Base-by-base conservation (phyloP, 108 stramenopile genomes). In the Nannochloropsis oceanica region DNA sequence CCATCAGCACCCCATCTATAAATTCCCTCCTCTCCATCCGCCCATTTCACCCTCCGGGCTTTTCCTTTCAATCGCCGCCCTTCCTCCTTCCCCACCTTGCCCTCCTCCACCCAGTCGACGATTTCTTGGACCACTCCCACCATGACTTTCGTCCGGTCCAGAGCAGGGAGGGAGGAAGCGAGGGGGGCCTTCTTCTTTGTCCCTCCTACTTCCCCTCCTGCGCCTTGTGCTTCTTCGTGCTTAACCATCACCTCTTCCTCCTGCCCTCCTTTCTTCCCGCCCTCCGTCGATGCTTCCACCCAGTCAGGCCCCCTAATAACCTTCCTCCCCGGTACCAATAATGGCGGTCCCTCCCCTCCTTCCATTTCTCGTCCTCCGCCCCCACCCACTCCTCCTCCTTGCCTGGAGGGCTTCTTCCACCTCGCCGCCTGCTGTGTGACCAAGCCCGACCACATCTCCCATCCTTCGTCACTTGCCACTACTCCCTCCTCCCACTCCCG, bases 61-160 rank as follows among this genome's bases (percentile, higher is more conserved):
- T 25, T 25, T 13, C 87, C 87, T 34, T 34, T 34, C 34, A 34
- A 34, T 5, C 34, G 34, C 34, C 1, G 34, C 34, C 34, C 34
- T 34, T 34, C 34, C 34, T 34, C 34, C 34, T 34, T 34, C 34
- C 34, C 34, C 5, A 34, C 34, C 34, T 34, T 5, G 12, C 8
- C 43, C 26, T 42, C 26, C 25, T 79, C 87, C 8, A 12, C 26
- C 87, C 87, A 87, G 24, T 26, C 25, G 14, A 79, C 26, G 25
- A 87, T 83, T 80, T 84, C 84, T 5, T 43, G 79, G 25, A 87
- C 87, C 13, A 82, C 83, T 24, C 87, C 87, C 79, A 87, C n/a
- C 3, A 26, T 26, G 18, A 22, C 11, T 3, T 43, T 43, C 43
- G 8, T 26, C 18, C 82, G 25, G 18, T 27, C 20, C 34, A 13